These are phyloP conservation scores for Akanthomyces uredinophilus DNA, from an alignment of 2,329 filamentous ascomycete species.

Conservation along the genomic window DNA sequence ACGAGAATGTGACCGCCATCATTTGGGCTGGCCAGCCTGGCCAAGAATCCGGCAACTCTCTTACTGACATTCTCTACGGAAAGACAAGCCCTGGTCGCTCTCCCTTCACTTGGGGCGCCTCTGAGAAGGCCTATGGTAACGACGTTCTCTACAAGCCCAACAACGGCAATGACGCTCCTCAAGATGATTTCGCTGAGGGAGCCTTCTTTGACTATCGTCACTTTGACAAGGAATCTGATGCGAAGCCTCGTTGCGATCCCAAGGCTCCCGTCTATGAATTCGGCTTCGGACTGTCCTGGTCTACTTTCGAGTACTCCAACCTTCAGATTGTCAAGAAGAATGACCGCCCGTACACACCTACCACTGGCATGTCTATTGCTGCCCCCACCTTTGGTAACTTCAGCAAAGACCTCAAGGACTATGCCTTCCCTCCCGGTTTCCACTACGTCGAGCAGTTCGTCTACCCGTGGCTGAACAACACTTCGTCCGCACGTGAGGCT, in stretches of 20 bases:
- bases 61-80: conserved; percentile 80
- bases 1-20: conserved; percentile 77
- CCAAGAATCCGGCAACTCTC: conserved; percentile 74
- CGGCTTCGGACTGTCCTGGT: conserved; percentile 76
- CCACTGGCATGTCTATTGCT: conserved; percentile 54
- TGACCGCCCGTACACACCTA: conserved; percentile 51
- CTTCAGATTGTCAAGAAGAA: conserved; percentile 50
- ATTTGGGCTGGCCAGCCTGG: conserved; percentile 78
- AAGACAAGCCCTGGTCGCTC: conserved; percentile 72
- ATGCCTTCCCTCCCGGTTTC: conserved; percentile 60
- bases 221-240: conserved; percentile 57
- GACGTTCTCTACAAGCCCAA: conserved; percentile 65
- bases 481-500: conserved; percentile 49
- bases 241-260: conserved; percentile 29
- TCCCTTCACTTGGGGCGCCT: conserved; percentile 73
- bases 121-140: conserved; percentile 62
- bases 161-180: conserved; percentile 60
- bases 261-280: conserved; percentile 73
- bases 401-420: conserved; percentile 58
- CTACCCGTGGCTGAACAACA: conserved; percentile 69
- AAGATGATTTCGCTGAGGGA: conserved; percentile 70
- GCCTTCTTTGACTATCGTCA: conserved; percentile 67
- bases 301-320: conserved; percentile 70
- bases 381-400: conserved; percentile 62
- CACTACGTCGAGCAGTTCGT: conserved; percentile 51